Conservation (phyloP, 2,329 filamentous ascomycete genomes). For the Xylariaceae sp. region DNA sequence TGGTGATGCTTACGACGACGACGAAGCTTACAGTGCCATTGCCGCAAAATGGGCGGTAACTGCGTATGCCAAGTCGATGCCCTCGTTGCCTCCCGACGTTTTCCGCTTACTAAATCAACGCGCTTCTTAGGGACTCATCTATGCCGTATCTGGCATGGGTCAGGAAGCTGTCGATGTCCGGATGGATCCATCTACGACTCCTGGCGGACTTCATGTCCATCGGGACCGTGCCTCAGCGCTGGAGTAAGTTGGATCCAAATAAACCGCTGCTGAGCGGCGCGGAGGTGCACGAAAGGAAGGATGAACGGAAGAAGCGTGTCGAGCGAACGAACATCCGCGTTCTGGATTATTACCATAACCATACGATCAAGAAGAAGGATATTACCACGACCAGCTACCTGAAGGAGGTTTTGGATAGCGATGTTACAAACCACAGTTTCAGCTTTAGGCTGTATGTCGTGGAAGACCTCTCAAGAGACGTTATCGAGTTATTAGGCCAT, state of each 20-base stretch:
- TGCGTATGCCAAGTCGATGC: conserved; percentile 1
- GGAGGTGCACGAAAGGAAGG: not conserved
- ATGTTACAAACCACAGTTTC: not conserved
- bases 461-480: conserved; percentile 21
- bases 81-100: not conserved
- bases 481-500: conserved; percentile 19
- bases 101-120: not conserved
- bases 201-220: conserved; percentile 23
- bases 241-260: conserved; percentile 8
- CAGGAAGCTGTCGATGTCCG: conserved; percentile 12
- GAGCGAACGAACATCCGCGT: conserved; percentile 15
- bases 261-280: not conserved
- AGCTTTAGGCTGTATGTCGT: conserved; percentile 20
- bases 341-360: conserved; percentile 12
- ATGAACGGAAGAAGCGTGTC: conserved; percentile 7
- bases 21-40: conserved; percentile 4
- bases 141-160: conserved; percentile 14
- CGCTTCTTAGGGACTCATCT: not conserved
- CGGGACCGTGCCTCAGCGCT: conserved; percentile 19
- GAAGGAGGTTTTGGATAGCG: not conserved
- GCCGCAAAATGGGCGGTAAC: conserved; percentile 8
- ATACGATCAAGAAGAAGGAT: conserved; percentile 3
- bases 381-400: conserved; percentile 1
- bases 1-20: conserved; percentile 16
- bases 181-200: conserved; percentile 17